phyloP scores from a whole-genome alignment of 352 stramenopile species.

The Phytophthora cryptogea region DNA sequence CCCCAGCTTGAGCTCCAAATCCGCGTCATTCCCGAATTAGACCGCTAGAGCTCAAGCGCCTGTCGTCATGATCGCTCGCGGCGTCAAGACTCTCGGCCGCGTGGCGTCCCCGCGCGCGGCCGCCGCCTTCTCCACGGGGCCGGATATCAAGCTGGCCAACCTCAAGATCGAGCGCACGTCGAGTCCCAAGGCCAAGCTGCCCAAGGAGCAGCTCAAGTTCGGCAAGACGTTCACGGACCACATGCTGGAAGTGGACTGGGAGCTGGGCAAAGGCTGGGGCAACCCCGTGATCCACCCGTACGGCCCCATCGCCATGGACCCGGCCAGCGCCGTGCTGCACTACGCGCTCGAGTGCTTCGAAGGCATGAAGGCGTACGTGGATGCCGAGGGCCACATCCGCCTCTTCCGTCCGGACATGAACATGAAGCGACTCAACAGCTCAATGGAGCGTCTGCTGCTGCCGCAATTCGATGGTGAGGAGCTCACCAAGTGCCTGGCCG shows the following conservation, averaged over 20 bases:
- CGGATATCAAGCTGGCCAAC: constrained; percentile 39
- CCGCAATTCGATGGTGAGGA: constrained; percentile 92
- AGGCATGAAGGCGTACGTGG: constrained; percentile 95
- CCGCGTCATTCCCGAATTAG: constrained; percentile 19
- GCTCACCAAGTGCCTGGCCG: constrained; percentile 90
- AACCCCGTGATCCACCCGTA: constrained; percentile 92
- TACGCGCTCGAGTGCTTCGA: constrained; percentile 96
- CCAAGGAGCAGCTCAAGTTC: constrained; percentile 92
- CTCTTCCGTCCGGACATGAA: constrained; percentile 97
- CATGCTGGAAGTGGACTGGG: constrained; percentile 96
- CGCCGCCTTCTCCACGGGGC: constrained; percentile 30
- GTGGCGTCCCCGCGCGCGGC: constrained; percentile 18
- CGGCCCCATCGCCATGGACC: constrained; percentile 90
- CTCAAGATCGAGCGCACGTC: constrained; percentile 53
- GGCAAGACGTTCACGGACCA: constrained; percentile 96
- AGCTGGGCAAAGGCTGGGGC: constrained; percentile 82
- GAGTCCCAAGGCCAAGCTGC: constrained; percentile 60
- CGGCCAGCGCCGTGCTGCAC: constrained; percentile 92
- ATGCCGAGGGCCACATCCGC: constrained; percentile 82
- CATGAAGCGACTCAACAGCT: constrained; percentile 94
- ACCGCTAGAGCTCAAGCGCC: constrained; percentile 9
- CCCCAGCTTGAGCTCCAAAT: background rate
- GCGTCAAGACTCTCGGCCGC: constrained; percentile 20
- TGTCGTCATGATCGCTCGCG: constrained; percentile 18
- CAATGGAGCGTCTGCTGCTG: constrained; percentile 92